Evolutionary conservation across 2,329 filamentous ascomycete genomes (phyloP), one percentile per base, ranked within the genome.

Genomic region (Orbilia oligospora): DNA sequence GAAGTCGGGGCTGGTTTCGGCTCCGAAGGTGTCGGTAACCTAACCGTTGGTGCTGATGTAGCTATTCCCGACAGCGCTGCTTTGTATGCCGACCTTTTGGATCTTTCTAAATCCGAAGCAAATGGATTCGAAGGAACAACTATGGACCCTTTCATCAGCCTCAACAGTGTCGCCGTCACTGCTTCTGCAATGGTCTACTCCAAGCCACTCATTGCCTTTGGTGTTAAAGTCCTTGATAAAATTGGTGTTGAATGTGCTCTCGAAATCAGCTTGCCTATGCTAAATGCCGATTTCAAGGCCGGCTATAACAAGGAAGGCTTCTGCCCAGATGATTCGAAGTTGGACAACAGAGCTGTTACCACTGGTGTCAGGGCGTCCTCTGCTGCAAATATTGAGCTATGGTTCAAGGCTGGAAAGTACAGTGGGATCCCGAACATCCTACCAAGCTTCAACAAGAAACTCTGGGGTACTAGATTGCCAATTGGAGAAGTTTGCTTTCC

Each of bases 161-260:
- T 84, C 22, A 81, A 81, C 41, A 80, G 81, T 16, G 67, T 81
- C 10, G 79, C 81, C 4, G 80, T 81, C 48, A 79, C 80, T 10
- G 65, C 82, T 44, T 80, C 81, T 22, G 61, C 81, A 16, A 68
- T 73, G 12, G 82, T 80, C 16, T 79, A 81, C 46, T 81, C 82
- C 20, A 79, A 81, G 33, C 77, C 82, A 1, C 77, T 80, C n/a
- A 64, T 83, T 20, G 81, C 81, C 5, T 80, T 82, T 46, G 82
- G 81, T 12, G 61, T 82, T n/a, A 81, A 82, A 20, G 69, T 83
- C 22, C 56, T 80, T 18, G 79, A 76, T 18, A 63, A 69, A 12
- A 80, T 76, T 12, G 81, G 81, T 24, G 51, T 77, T 12, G 79
- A 81, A 48, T 80, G 76, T 20, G 80, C 77, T 3, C 58, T 82